These are phyloP conservation scores for Fraxinus paxiana DNA, from an alignment of 305 asterid species.

Conservation along the genomic window DNA sequence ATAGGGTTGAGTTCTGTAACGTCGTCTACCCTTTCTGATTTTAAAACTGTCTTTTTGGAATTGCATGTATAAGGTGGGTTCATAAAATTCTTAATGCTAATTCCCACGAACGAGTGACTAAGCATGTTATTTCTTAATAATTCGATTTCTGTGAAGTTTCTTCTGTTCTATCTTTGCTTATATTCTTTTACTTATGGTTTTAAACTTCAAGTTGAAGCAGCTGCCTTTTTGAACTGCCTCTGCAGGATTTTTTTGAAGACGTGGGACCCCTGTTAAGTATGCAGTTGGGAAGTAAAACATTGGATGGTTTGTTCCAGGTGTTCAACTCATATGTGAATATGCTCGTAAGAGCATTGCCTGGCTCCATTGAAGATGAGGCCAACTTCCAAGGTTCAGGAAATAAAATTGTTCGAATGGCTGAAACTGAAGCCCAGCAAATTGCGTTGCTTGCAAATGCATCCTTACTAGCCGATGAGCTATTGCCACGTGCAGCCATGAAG, in stretches of 20 bases:
- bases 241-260: constrained; percentile 94
- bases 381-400: constrained; percentile 66
- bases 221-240: constrained; percentile 16
- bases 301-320: constrained; percentile 93
- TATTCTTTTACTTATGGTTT: constrained; percentile 1
- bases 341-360: constrained; percentile 93
- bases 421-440: constrained; percentile 90
- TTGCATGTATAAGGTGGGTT: constrained; percentile 1
- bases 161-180: background rate
- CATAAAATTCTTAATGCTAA: background rate
- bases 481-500: constrained; percentile 97
- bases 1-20: background rate
- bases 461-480: constrained; percentile 80
- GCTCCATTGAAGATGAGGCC: constrained; percentile 87
- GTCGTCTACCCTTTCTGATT: constrained; percentile 10
- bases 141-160: background rate
- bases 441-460: constrained; percentile 98
- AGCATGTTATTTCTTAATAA: background rate
- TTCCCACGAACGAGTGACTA: background rate
- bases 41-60: constrained; percentile 13
- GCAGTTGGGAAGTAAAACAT: constrained; percentile 84
- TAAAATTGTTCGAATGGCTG: constrained; percentile 92
- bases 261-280: constrained; percentile 89
- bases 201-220: constrained; percentile 26
- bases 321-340: constrained; percentile 74